Evolutionary conservation across 1,139 yeast genomes (phyloP), one percentile per base, ranked within the genome.

Genomic region (Geotrichum aggregatum): DNA sequence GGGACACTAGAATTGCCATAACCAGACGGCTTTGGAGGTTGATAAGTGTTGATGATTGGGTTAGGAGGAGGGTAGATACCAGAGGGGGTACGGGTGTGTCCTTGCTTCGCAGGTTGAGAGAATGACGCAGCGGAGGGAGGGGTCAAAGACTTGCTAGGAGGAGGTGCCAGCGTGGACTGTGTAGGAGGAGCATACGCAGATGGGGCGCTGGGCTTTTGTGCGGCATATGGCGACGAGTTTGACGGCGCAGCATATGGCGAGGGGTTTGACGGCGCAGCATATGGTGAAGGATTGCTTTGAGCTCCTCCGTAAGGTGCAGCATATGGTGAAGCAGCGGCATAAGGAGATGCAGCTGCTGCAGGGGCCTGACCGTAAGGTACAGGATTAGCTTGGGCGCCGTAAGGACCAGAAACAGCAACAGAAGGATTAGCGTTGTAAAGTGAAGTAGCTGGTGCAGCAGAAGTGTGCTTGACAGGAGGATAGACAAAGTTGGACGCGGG

Each of bases 271-370:
- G n/a, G n/a, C n/a, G n/a, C 43, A 11, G 49, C 50, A 24, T 52
- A 47, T 11, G 57, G 48, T 18, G 56, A 51, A 22, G 58, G 52
- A 14, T 44, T 43, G 14, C 56, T 13, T 44, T 43, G 38, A 40
- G 61, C 63, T 48, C 56, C 58, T 39, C 63, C 60, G 21, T 55
- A 44, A 24, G 60, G 56, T 13, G 49, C 31, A 28, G 54, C 40
- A 22, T 16, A 28, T 19, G 52, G 40, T 11, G 49, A 26, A 28
- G 54, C 57, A 35, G 50, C 30, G 16, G 49, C 52, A n/a, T 47
- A 41, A 11, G 52, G 38, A 8, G 54, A 54, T 4, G 54, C 51
- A 8, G 56, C 28, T 11, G 21, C 14, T 22, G 49, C 26, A 10
- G 50, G 24, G 26, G 49, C 33, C 13, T 49, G 49, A 10, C 44